These are phyloP conservation scores for Candolleomyces eurysporus DNA, from an alignment of 768 basidiomycete species.

Conservation along the genomic window DNA sequence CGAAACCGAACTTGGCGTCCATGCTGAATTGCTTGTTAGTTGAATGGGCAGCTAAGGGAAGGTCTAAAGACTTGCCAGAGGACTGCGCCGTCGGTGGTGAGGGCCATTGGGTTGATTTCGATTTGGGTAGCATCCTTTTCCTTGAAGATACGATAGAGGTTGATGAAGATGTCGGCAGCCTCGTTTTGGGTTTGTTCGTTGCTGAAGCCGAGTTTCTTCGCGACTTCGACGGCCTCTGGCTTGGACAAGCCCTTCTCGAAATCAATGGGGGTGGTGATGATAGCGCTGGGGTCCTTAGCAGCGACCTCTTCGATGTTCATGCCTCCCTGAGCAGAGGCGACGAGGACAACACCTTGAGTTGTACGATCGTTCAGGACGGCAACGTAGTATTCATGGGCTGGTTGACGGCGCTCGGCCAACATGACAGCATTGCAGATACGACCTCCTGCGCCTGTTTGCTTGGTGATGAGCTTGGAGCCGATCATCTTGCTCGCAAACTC, in stretches of 20 bases:
- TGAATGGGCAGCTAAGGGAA: not conserved
- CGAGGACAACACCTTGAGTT: conserved; percentile 85
- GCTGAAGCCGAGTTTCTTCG: conserved; percentile 90
- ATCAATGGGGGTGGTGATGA: conserved; percentile 92
- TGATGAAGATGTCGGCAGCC: conserved; percentile 91
- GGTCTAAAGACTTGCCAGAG: conserved; percentile 66
- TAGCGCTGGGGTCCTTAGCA: conserved; percentile 89
- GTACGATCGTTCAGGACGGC: conserved; percentile 95
- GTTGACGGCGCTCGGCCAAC: conserved; percentile 93
- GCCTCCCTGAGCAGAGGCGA: conserved; percentile 91
- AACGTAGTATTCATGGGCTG: conserved; percentile 96
- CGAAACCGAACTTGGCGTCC: conserved; percentile 99
- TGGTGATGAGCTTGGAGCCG: conserved; percentile 93
- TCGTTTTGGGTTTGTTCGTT: conserved; percentile 67
- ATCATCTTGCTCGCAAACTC: conserved; percentile 92
- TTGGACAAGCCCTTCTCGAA: conserved; percentile 79
- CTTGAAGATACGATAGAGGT: conserved; percentile 95
- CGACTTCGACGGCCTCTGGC: conserved; percentile 69
- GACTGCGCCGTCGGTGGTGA: conserved; percentile 87
- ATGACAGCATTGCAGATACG: conserved; percentile 97
- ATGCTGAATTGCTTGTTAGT: conserved; percentile 53
- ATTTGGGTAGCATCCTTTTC: conserved; percentile 99
- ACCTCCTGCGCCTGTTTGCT: conserved; percentile 93
- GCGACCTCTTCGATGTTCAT: conserved; percentile 99
- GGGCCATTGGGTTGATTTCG: conserved; percentile 97